A percentile compares a stretch with the other conserved stretches of the same genome.
These are phyloP conservation scores for Phytopythium litorale DNA, from an alignment of 352 stramenopile species.

Conservation along the genomic window DNA sequence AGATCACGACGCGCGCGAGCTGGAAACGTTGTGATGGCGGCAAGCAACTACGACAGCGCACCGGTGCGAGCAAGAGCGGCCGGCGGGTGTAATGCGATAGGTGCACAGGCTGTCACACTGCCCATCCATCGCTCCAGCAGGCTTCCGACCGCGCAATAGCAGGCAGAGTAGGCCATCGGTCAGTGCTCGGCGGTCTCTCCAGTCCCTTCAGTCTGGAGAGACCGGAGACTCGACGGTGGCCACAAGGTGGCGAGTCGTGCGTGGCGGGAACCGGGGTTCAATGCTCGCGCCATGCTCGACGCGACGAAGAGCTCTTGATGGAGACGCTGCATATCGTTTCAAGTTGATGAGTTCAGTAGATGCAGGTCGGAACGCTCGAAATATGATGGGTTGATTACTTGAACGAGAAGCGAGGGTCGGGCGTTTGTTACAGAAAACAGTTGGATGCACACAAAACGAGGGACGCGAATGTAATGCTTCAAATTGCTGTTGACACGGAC, in stretches of 20 bases:
- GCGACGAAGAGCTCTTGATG: neutral
- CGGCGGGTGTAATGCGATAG: no score
- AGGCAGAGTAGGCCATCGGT: neutral
- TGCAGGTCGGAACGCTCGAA: neutral
- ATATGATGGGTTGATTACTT: neutral
- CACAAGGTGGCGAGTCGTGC: neutral
- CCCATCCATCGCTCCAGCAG: no score
- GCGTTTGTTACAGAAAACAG: neutral
- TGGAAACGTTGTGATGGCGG: neutral
- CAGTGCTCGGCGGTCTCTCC: neutral
- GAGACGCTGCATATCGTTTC: neutral
- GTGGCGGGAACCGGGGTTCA: neutral
- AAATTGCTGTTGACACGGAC: no score
- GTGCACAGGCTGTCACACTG: no score
- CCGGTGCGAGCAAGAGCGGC: no score
- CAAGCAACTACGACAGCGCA: no score
- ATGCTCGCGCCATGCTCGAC: neutral
- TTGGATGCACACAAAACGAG: neutral
- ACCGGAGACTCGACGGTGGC: no score
- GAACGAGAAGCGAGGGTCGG: neutral
- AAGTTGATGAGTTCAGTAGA: neutral
- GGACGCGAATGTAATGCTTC: no score
- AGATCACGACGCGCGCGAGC: no score
- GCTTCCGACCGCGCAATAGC: no score
- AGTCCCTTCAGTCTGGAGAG: no score